Percentiles rank a stretch among this genome's conserved stretches.
phyloP scores from a whole-genome alignment of 78 protist genomes.

The Chrysochromulina parva region DNA sequence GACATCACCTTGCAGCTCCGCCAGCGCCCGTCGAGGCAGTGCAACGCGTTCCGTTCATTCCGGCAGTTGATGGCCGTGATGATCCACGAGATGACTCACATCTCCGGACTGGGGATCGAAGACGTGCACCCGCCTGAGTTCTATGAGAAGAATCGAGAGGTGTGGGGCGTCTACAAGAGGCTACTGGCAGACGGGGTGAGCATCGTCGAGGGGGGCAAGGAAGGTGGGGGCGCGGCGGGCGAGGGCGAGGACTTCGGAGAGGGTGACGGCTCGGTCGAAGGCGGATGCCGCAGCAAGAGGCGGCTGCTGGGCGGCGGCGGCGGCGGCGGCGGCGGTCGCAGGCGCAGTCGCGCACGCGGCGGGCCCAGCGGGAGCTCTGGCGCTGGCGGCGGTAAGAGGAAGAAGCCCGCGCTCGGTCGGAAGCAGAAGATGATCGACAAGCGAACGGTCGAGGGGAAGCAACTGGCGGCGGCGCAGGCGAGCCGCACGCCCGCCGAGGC shows the following conservation, averaged over 20 bases:
- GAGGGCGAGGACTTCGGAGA: neutral
- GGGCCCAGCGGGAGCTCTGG: neutral
- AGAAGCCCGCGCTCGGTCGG: neutral
- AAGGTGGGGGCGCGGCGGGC: neutral
- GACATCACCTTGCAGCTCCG: neutral
- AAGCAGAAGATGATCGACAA: neutral
- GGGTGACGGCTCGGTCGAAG: neutral
- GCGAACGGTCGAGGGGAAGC: neutral
- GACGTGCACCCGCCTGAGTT: no score
- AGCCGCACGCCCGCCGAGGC: neutral
- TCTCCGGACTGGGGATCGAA: neutral
- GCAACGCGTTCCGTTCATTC: neutral
- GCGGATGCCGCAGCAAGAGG: no score
- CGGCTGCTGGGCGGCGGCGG: no score
- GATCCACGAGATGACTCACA: neutral
- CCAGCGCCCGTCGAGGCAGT: neutral
- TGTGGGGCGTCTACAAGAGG: no score
- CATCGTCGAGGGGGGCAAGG: no score
- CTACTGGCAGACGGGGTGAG: no score
- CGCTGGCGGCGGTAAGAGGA: no score
- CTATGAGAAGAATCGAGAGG: neutral
- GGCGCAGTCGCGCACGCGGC: neutral
- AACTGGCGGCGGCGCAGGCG: neutral
- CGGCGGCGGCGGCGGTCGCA: no score
- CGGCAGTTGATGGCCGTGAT: neutral